Base-by-base conservation (phyloP, 2,329 filamentous ascomycete genomes). In the Beauveria medogensis region DNA sequence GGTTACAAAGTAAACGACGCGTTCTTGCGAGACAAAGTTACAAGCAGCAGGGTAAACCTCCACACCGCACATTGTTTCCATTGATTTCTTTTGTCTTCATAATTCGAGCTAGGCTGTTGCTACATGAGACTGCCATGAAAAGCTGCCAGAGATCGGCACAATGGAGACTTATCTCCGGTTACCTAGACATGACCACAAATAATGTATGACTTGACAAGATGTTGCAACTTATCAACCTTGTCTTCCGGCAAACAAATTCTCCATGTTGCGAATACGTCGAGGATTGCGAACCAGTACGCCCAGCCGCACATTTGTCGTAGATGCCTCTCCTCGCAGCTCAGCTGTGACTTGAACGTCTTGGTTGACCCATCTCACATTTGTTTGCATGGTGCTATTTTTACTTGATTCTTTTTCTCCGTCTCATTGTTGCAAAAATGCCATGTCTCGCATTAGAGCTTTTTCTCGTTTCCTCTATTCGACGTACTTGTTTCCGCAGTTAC, bases 401-500 rank as follows among this genome's bases (percentile, higher is more conserved):
- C 34, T 34, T 44, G 22, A 28, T 37, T 24, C 24, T 12, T 26
- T 24, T 50, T 24, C 26, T 37, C 34, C 34, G 22, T n/a, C 46
- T 51, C 55, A 47, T 46, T 54, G 50, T 59, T 59, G n/a, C 37
- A 30, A 55, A 47, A 55, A 47, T 37, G 34, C 30, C 50, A 52
- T 59, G 57, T 53, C 50, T 59, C 47, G 57, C 50, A 28, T 43
- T 59, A 28, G 46, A 10, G 20, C 24, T 24, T 37, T 59, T 58
- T 50, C 53, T 59, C 57, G 57, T 59, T 59, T 53, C 26, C 57
- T 47, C 57, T 47, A 54, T 40, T 53, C 56, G 47, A 47, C 37
- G 40, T 53, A 40, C 50, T 53, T 59, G 57, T 59, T 59, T 59
- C 57, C 57, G 57, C 57, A 59, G 41, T 59, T 59, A 40, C 41